phyloP scores from a whole-genome alignment of 2,329 filamentous ascomycete species.

The Ophiostoma australiae region DNA sequence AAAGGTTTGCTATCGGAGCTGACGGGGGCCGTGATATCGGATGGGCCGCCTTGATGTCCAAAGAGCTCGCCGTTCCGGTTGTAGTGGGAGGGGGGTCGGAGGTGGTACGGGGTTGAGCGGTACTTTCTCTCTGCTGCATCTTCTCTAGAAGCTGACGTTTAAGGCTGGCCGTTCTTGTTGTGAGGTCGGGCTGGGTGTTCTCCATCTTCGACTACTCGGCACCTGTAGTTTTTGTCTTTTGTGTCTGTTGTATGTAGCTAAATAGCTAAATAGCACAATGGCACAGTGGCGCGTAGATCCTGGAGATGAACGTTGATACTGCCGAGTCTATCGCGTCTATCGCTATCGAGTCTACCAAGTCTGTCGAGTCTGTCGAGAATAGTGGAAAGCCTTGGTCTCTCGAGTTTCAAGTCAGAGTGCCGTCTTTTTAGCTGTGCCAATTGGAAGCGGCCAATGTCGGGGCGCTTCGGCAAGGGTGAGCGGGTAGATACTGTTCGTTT shows the following conservation, averaged over 20 bases:
- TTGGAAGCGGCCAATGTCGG: neutral
- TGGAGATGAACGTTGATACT: too few species aligned
- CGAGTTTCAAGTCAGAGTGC: neutral
- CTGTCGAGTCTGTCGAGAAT: neutral
- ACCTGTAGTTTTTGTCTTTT: neutral
- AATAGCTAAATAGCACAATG: neutral
- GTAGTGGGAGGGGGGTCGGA: neutral
- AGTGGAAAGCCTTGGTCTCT: too few species aligned
- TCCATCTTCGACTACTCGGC: neutral
- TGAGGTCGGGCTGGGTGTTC: neutral
- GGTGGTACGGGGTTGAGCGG: neutral
- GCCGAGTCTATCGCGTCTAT: neutral
- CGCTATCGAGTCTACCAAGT: neutral
- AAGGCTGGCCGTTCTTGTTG: slow-evolving; percentile 4
- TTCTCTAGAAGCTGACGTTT: slow-evolving; percentile 9
- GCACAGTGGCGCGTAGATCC: neutral
- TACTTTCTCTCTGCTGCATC: slow-evolving; percentile 5
- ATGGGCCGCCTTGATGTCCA: neutral
- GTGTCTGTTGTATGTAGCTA: neutral
- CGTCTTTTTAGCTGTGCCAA: neutral
- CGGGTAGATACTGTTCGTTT: neutral
- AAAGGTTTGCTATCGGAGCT: neutral
- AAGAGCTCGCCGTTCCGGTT: neutral
- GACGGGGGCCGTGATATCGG: neutral
- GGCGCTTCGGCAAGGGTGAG: neutral